These are phyloP conservation scores for Corymbia calophylla DNA, from an alignment of 441 rosid species.

Conservation along the genomic window DNA sequence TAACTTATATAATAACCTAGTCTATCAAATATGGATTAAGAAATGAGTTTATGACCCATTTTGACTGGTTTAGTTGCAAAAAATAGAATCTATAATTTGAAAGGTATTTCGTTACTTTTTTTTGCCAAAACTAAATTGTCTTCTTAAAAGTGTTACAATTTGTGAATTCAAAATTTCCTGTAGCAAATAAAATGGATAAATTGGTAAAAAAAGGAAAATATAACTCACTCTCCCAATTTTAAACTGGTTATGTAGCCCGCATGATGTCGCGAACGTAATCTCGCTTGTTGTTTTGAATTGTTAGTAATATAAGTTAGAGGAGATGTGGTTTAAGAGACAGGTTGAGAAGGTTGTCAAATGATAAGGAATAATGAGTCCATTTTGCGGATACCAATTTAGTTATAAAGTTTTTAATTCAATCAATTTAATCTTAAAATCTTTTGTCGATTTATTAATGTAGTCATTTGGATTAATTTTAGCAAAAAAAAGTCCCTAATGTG, in stretches of 20 bases:
- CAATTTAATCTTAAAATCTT: neutral
- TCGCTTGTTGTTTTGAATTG: neutral
- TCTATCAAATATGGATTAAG: no score
- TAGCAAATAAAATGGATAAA: neutral
- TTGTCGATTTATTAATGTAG: neutral
- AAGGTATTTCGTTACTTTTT: accelerated
- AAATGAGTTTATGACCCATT: no score
- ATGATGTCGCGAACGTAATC: neutral
- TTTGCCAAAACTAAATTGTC: neutral
- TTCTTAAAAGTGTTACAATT: neutral
- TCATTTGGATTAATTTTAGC: neutral
- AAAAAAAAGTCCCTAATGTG: neutral
- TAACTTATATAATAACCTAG: neutral
- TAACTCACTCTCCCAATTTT: neutral
- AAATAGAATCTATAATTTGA: neutral
- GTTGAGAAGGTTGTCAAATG: neutral
- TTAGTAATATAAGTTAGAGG: neutral
- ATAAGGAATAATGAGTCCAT: neutral
- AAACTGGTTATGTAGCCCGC: neutral
- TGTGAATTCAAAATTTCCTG: neutral
- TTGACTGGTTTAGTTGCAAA: no score
- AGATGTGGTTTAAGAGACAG: neutral
- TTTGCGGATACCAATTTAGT: accelerated
- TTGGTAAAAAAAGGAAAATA: neutral
- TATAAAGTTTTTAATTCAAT: neutral